A percentile compares a stretch with the other conserved stretches of the same genome.
Evolutionary conservation across 2,329 filamentous ascomycete genomes (phyloP).

Genomic region (Penicillium corylophilum): DNA sequence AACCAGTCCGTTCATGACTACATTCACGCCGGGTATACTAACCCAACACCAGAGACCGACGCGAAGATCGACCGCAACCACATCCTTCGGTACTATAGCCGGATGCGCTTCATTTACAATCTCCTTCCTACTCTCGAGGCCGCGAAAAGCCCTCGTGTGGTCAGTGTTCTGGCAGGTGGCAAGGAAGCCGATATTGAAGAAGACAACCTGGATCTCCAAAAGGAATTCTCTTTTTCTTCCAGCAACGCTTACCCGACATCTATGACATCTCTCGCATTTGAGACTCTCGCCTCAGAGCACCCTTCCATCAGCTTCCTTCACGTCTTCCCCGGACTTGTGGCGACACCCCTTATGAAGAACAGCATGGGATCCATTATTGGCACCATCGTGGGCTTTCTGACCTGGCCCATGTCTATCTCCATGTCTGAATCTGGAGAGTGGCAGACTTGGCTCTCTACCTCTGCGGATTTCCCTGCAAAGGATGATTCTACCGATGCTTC

Average conservation of each 20-base stretch:
- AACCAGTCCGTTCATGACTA: not conserved
- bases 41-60: not conserved
- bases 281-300: not conserved
- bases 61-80: not conserved
- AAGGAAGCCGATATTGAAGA: not conserved
- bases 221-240: not conserved
- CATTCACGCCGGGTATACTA: not conserved
- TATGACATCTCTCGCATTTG: not conserved
- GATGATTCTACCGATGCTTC: not conserved
- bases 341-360: not conserved
- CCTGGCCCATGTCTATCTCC: not conserved
- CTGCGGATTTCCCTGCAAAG: not conserved
- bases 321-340: not conserved
- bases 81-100: not conserved
- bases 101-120: not conserved
- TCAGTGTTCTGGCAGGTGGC: not conserved
- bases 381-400: not conserved
- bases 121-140: not conserved
- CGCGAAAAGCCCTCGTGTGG: not conserved
- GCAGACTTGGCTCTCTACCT: not conserved
- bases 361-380: not conserved
- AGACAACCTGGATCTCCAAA: not conserved
- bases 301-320: not conserved
- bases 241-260: not conserved
- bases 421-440: not conserved